phyloP scores from a whole-genome alignment of 73 alveolate genomes.

The Effrenium voratum region DNA sequence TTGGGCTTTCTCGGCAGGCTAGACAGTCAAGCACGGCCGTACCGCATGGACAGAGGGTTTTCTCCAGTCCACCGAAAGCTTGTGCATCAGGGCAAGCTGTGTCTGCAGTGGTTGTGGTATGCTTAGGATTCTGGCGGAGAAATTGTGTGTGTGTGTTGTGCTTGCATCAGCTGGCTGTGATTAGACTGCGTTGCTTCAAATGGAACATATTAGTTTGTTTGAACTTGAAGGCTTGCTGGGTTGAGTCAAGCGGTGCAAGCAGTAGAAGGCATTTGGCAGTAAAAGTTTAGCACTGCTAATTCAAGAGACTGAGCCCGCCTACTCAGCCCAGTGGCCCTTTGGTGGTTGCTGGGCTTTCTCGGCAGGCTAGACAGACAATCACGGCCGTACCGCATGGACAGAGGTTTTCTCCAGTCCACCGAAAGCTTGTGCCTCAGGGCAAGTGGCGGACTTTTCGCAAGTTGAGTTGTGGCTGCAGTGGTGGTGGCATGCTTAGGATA shows the following conservation, averaged over 20 bases:
- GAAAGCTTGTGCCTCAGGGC: conserved; percentile 37
- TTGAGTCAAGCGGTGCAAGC: background rate
- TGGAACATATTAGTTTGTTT: too few species aligned
- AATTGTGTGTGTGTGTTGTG: too few species aligned
- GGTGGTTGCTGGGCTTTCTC: conserved; percentile 70
- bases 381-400: conserved; percentile 90
- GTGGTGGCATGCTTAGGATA: too few species aligned
- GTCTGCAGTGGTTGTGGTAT: too few species aligned
- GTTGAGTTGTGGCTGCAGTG: too few species aligned
- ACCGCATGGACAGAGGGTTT: background rate
- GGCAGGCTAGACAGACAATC: conserved; percentile 13
- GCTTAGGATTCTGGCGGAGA: too few species aligned
- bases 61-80: background rate
- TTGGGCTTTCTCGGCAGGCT: background rate
- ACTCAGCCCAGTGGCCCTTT: conserved; percentile 73
- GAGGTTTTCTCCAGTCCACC: conserved; percentile 34
- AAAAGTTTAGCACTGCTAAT: background rate
- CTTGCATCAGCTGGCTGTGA: too few species aligned
- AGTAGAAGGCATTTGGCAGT: background rate
- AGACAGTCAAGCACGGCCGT: conserved; percentile 1
- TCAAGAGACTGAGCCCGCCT: conserved; percentile 5
- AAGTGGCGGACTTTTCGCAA: too few species aligned
- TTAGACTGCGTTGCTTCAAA: too few species aligned
- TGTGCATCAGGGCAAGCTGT: background rate
- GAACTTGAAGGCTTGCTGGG: too few species aligned